Evolutionary conservation across 106 monocot genomes (phyloP).

Genomic region (Gastrodia elata): DNA sequence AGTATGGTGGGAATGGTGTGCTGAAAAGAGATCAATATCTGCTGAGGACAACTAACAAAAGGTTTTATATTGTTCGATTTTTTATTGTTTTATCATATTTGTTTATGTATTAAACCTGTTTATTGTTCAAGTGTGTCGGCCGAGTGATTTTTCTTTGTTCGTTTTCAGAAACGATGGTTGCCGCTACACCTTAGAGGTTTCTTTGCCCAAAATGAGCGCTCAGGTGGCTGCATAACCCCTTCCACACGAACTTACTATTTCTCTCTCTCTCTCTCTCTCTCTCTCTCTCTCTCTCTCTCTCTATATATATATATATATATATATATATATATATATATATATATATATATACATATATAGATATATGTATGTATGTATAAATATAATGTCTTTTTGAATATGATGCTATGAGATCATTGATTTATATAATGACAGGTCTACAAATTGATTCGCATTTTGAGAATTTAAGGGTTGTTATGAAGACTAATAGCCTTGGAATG

Average conservation of each 20-base stretch:
- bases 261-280: too few relatives aligned
- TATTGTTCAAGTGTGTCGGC: too few relatives aligned
- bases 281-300: too few relatives aligned
- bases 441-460: slow-evolving; percentile 30
- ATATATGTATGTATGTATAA: too few relatives aligned
- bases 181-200: slow-evolving; percentile 48
- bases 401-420: too few relatives aligned
- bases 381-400: too few relatives aligned
- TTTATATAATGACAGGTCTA: slow-evolving; percentile 22
- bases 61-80: slow-evolving; percentile 18
- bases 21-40: slow-evolving; percentile 31
- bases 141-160: neutral
- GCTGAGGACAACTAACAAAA: slow-evolving; percentile 46
- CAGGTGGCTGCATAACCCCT: slow-evolving; percentile 34
- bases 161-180: slow-evolving; percentile 56
- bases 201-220: slow-evolving; percentile 64
- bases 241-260: neutral
- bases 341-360: too few relatives aligned
- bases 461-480: slow-evolving; percentile 12
- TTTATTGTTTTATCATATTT: neutral
- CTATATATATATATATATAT: too few relatives aligned
- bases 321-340: too few relatives aligned
- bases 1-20: slow-evolving; percentile 58
- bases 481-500: too few relatives aligned
- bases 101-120: neutral